Evolutionary conservation across 176 grass and related monocot genomes (phyloP).

Genomic region (Thalia dealbata): DNA sequence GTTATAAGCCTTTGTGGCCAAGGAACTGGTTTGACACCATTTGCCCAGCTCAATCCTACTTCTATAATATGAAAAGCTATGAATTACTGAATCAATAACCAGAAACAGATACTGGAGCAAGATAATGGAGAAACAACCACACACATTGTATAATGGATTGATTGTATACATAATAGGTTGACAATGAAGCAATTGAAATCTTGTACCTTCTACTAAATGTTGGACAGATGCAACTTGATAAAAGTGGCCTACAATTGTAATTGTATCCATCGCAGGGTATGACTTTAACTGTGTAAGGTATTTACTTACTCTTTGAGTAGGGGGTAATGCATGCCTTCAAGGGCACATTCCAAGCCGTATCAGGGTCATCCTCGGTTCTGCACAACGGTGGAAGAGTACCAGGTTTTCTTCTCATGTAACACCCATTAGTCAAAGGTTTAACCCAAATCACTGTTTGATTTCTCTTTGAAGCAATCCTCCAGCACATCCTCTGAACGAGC

Average conservation of each 20-base stretch:
- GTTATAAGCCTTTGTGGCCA: constrained; percentile 64
- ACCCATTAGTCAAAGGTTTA: constrained; percentile 66
- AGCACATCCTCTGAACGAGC: constrained; percentile 60
- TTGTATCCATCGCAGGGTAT: background rate
- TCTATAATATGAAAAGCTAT: background rate
- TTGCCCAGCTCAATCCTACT: constrained; percentile 42
- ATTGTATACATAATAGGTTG: too few relatives aligned
- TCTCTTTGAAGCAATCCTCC: constrained; percentile 58
- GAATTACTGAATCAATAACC: background rate
- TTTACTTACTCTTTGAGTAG: constrained; percentile 50
- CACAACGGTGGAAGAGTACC: constrained; percentile 48
- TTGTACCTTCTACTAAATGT: background rate
- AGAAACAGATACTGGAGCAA: too few relatives aligned
- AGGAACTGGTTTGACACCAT: constrained; percentile 45
- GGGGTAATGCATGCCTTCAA: constrained; percentile 68
- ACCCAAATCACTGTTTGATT: constrained; percentile 69
- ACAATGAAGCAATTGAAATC: too few relatives aligned
- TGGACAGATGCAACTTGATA: background rate
- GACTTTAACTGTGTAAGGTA: background rate
- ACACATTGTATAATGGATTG: too few relatives aligned
- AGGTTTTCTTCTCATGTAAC: constrained; percentile 52
- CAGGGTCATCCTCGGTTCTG: constrained; percentile 34
- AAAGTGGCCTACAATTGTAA: too few relatives aligned
- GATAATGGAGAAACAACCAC: too few relatives aligned
- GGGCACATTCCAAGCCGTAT: constrained; percentile 68